Base-by-base conservation (phyloP, 2,329 filamentous ascomycete species). In the Balansia obtecta region DNA sequence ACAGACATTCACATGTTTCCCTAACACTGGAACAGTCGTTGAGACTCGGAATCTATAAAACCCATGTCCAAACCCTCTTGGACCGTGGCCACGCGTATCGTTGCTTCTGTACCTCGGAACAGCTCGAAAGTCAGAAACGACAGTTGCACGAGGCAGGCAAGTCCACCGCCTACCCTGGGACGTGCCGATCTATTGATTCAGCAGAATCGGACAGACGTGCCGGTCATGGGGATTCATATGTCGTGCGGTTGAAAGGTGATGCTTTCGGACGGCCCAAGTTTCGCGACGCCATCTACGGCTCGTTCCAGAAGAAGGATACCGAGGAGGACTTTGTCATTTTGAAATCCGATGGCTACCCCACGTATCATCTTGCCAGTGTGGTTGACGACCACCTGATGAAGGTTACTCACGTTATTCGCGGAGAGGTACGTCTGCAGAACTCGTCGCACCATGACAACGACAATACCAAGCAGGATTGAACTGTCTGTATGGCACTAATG, bases 361-460 rank as follows among this genome's bases (percentile, higher is more conserved):
- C 94, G 0, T 98, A 98, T 62, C 93, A 98, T 66, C 83, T 98
- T 54, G 93, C 93, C 4, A 98, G 97, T 61, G 91, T 98, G 9
- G 84, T 98, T 4, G 93, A 98, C 62, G 93, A 98, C 61, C 88
- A 96, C 65, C 73, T 85, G 53, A 98, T 98, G 93, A 72, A 87
- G 53, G 94, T 98, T 57, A 96, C 90, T 0, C 91, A 97, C 66
- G 93, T 98, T 13, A 86, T 98, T 52, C 83, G 93, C 41, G 93
- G 91, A 49, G 84, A 85, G 27, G 83, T 86, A 68, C 60, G 76
- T 50, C 30, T 27, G 3, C 15, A 1, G n/a, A 27, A 27, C 15
- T 7, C 54, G 15, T 6, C 32, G 32, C 22, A 54, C 11, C 48
- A 40, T 15, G 3, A 40, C 5, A 40, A 16, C 38, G 10, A 7